Evolutionary conservation across 768 basidiomycete species (phyloP), one percentile per base, ranked within the genome.

Genomic region (Mycena capillaripes): DNA sequence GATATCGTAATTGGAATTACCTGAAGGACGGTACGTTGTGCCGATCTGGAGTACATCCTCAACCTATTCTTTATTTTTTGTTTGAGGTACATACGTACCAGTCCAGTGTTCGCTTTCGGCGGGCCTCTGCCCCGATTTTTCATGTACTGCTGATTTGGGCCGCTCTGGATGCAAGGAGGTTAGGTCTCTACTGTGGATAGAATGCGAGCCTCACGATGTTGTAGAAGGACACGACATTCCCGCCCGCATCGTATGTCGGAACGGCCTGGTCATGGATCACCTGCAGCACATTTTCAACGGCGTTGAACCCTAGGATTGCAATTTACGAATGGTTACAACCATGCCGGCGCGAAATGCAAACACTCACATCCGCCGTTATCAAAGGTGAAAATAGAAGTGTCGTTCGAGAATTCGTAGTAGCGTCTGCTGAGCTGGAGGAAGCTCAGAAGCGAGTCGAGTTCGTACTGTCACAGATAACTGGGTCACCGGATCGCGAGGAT

Each of bases 381-480:
- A 52, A 58, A 74, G 19, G 66, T 87, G 79, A 89, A 86, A 79
- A 90, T 84, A 0, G 87, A 86, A 0, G 77, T 56, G 67, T 90
- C 89, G 3, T 83, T 81, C 9, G 89, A 89, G 48, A 80, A 83
- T 71, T 86, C 79, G 64, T 85, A 89, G 77, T 88, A 90, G 3
- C 82, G 83, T 29, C 85, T 73, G 7, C 89, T 89, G 25, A 89
- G 80, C 77, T 89, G 90, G 70, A 89, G 78, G 82, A 90, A 90
- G 30, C 87, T 83, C 44, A 87, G 87, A 0, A 89, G 75, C 6
- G 88, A 89, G 71, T 89, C 89, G 46, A 89, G 78, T 72, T 89
- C 89, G 64, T 89, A 89, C 89, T 89, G 58, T 36, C 52, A 29
- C 4, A 25, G 23, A 25, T 23, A 42, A 34, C 1, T 52, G 8